Conservation (phyloP, 306 rosid species). For the Quercus robur region DNA sequence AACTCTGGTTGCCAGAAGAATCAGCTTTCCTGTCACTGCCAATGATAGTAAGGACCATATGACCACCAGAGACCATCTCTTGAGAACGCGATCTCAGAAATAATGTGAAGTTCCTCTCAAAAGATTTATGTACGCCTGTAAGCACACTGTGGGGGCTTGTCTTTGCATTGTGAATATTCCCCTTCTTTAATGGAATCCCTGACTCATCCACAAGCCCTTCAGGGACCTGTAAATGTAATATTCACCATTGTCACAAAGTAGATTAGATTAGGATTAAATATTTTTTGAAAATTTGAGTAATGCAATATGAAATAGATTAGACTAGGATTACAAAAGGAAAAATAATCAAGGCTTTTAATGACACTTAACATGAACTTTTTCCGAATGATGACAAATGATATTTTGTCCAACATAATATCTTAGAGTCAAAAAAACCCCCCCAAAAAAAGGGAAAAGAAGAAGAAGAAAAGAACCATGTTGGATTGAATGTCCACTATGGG, state of each 20-base stretch:
- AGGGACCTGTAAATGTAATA: conserved; percentile 16
- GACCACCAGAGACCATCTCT: not conserved
- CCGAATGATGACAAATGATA: too few species aligned
- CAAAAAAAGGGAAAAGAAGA: not conserved
- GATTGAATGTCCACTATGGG: too few species aligned
- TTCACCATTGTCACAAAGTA: not conserved
- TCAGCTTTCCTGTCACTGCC: not conserved
- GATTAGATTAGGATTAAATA: not conserved
- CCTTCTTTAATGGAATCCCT: conserved; percentile 21
- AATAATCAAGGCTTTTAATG: too few species aligned
- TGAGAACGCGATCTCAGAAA: not conserved
- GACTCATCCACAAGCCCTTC: conserved; percentile 8
- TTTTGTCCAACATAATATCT: too few species aligned
- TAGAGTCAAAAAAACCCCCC: too few species aligned
- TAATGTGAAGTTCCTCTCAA: not conserved
- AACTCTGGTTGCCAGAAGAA: not conserved
- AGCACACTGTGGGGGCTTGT: not conserved
- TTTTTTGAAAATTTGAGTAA: not conserved
- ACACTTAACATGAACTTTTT: too few species aligned
- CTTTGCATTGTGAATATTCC: conserved; percentile 12
- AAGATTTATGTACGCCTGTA: not conserved
- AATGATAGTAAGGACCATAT: not conserved
- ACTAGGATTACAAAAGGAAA: not conserved
- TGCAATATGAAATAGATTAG: not conserved
- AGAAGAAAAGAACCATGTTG: too few species aligned